Percentiles rank a stretch among this genome's conserved stretches.
Evolutionary conservation across 2,329 filamentous ascomycete genomes (phyloP).

Genomic region (Rhexocercosporidium sp.): DNA sequence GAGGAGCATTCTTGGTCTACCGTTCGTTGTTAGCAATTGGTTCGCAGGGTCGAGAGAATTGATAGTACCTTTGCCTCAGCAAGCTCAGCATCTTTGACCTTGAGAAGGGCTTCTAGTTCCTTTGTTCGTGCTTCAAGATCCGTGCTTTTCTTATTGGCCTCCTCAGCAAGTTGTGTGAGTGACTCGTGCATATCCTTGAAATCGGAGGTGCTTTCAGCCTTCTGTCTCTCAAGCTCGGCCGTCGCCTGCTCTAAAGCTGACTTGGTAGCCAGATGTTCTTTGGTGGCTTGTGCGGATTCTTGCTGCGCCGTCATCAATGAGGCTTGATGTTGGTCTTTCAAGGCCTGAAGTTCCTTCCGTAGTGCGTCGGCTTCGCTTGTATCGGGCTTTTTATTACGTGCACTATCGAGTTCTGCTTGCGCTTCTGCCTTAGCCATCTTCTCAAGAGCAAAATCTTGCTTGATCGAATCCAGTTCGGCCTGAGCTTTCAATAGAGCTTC

Average conservation of each 20-base stretch:
- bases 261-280: constrained; percentile 47
- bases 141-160: constrained; percentile 48
- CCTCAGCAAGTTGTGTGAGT: constrained; percentile 64
- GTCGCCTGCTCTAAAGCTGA: constrained; percentile 49
- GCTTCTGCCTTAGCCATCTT: constrained; percentile 49
- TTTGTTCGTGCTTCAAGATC: constrained; percentile 50
- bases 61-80: constrained; percentile 60
- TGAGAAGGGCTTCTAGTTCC: constrained; percentile 43
- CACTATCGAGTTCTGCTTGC: constrained; percentile 63
- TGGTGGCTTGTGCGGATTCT: constrained; percentile 43
- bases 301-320: constrained; percentile 45
- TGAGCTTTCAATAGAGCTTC: constrained; percentile 40
- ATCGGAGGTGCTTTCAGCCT: constrained; percentile 56
- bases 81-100: constrained; percentile 67
- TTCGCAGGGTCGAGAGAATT: constrained; percentile 3
- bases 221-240: constrained; percentile 59
- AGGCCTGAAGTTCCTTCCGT: constrained; percentile 53
- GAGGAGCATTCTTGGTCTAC: constrained; percentile 52
- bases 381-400: constrained; percentile 60
- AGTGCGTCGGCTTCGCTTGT: constrained; percentile 59
- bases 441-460: constrained; percentile 46
- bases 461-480: constrained; percentile 38
- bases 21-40: constrained; percentile 24
- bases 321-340: constrained; percentile 54
- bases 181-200: constrained; percentile 66